A percentile compares a stretch with the other conserved stretches of the same genome.
Evolutionary conservation across 768 basidiomycete species (phyloP).

Genomic region (Rhodosporidiobolus sp.): DNA sequence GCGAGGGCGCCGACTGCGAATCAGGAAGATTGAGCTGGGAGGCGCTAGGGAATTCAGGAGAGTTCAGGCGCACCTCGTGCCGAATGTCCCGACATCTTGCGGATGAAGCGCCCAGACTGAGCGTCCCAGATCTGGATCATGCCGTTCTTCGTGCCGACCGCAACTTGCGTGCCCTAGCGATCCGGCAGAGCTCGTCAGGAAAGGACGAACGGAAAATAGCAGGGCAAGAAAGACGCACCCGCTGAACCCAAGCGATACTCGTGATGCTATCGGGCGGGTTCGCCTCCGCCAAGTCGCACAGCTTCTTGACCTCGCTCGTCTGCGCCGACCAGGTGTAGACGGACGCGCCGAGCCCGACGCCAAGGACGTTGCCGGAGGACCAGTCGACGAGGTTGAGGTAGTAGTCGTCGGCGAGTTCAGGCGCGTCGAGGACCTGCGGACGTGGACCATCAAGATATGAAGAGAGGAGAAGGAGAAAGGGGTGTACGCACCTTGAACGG

Average conservation of each 20-base stretch:
- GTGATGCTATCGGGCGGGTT: slow-evolving; percentile 65
- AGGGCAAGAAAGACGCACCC: slow-evolving; percentile 49
- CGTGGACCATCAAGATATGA: neutral
- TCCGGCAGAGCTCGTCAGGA: neutral
- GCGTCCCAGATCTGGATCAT: slow-evolving; percentile 92
- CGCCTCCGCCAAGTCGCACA: slow-evolving; percentile 67
- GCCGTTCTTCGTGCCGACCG: slow-evolving; percentile 87
- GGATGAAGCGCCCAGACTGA: slow-evolving; percentile 64
- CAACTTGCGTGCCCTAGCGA: slow-evolving; percentile 71
- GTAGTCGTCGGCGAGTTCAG: slow-evolving; percentile 95
- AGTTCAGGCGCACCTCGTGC: slow-evolving; percentile 55
- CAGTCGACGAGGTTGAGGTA: slow-evolving; percentile 98
- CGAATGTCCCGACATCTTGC: slow-evolving; percentile 81
- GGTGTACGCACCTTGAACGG: slow-evolving; percentile 71
- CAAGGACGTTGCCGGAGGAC: slow-evolving; percentile 91
- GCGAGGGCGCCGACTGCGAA: slow-evolving; percentile 75
- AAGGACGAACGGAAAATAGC: neutral
- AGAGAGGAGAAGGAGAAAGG: too few relatives aligned
- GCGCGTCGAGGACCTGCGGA: slow-evolving; percentile 69
- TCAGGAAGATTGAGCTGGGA: neutral
- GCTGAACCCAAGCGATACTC: slow-evolving; percentile 90
- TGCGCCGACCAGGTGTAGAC: slow-evolving; percentile 98
- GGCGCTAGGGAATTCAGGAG: neutral
- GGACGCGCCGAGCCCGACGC: slow-evolving; percentile 83
- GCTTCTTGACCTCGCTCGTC: slow-evolving; percentile 83